These are phyloP conservation scores for Mallotus repandus DNA, from an alignment of 441 rosid species.

Conservation along the genomic window DNA sequence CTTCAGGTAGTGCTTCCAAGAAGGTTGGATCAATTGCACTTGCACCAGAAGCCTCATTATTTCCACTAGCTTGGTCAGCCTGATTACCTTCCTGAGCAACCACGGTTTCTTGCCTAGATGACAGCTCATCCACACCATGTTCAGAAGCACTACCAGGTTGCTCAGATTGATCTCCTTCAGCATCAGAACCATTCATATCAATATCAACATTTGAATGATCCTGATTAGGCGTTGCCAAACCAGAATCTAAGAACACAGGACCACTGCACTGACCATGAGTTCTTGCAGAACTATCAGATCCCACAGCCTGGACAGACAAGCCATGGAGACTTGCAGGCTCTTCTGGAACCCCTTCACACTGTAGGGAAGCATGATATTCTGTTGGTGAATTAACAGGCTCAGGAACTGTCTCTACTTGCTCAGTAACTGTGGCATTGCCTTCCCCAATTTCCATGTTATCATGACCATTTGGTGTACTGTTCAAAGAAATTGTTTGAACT, in stretches of 20 bases:
- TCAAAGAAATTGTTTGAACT: constrained; percentile 54
- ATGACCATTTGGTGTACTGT: constrained; percentile 51
- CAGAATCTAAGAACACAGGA: constrained; percentile 33
- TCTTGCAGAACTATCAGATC: constrained; percentile 33
- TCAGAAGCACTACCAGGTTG: constrained; percentile 44
- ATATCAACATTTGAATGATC: constrained; percentile 60
- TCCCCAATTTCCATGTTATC: constrained; percentile 84
- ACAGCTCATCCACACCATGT: constrained; percentile 39
- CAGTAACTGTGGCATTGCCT: constrained; percentile 46
- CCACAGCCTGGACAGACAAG: constrained; percentile 33
- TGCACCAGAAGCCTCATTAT: constrained; percentile 53
- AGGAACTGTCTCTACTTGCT: constrained; percentile 40
- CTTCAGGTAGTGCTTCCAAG: constrained; percentile 96
- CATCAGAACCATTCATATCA: constrained; percentile 72
- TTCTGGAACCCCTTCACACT: constrained; percentile 33
- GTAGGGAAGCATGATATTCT: constrained; percentile 38
- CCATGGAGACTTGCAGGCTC: constrained; percentile 41
- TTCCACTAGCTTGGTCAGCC: constrained; percentile 43
- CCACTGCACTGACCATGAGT: constrained; percentile 31
- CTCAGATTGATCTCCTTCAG: constrained; percentile 56
- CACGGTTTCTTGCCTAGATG: constrained; percentile 42
- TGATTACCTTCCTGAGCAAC: constrained; percentile 53
- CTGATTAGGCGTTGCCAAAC: constrained; percentile 37
- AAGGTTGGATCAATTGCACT: constrained; percentile 96
- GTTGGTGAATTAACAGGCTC: constrained; percentile 48